A percentile compares a stretch with the other conserved stretches of the same genome.
These are phyloP conservation scores for Yamadazyma insecticola DNA, from an alignment of 805 yeast species.

Conservation along the genomic window DNA sequence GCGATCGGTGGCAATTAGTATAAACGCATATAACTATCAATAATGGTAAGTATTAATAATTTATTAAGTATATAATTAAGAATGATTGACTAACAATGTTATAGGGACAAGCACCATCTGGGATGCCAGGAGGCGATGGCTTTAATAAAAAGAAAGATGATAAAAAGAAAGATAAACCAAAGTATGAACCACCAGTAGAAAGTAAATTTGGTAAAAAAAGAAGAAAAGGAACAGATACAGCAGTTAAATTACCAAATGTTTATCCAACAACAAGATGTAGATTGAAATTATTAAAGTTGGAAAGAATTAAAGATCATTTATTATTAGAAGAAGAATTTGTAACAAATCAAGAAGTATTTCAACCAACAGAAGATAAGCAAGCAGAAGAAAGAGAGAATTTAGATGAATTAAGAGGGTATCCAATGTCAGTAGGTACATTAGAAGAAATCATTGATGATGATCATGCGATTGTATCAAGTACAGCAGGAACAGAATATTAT, in stretches of 20 bases:
- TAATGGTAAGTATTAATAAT: too few species aligned
- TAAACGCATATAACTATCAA: too few species aligned
- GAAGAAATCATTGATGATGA: slow-evolving; percentile 98
- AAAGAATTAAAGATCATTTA: slow-evolving; percentile 93
- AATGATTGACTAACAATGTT: too few species aligned
- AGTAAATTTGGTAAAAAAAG: slow-evolving; percentile 89
- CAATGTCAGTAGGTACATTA: slow-evolving; percentile 92
- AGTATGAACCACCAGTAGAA: slow-evolving; percentile 98
- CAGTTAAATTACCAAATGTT: slow-evolving; percentile 77
- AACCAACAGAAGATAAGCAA: slow-evolving; percentile 94
- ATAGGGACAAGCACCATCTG: slow-evolving; percentile 54
- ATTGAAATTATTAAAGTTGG: slow-evolving; percentile 84
- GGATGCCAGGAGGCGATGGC: slow-evolving; percentile 47
- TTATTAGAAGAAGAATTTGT: slow-evolving; percentile 94
- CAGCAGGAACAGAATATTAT: slow-evolving; percentile 96
- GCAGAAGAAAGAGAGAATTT: slow-evolving; percentile 94
- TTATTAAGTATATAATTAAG: too few species aligned
- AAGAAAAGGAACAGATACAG: slow-evolving; percentile 88
- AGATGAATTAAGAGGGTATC: slow-evolving; percentile 93
- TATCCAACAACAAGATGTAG: slow-evolving; percentile 93
- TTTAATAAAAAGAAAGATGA: slow-evolving; percentile 52
- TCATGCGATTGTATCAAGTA: slow-evolving; percentile 94
- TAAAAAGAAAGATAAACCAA: slow-evolving; percentile 79
- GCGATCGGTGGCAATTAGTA: too few species aligned
- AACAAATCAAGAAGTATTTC: slow-evolving; percentile 87